A percentile compares a stretch with the other conserved stretches of the same genome.
Evolutionary conservation across 2,329 filamentous ascomycete species (phyloP).

Genomic region (Fusarium bactridioides): DNA sequence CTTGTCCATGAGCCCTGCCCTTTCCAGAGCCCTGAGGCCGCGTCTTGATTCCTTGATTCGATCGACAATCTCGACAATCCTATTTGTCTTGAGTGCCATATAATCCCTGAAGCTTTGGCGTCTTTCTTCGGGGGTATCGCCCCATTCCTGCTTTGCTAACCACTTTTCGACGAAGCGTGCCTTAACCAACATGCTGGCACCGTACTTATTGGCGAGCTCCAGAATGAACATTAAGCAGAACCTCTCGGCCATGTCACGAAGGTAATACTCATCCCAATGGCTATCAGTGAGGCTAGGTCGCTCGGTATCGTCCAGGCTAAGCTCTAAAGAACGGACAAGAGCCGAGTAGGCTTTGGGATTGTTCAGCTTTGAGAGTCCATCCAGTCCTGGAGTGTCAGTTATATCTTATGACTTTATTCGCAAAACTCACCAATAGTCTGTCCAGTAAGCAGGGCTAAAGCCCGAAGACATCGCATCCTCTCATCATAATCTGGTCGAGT

Average conservation of each 20-base stretch:
- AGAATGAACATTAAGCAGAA: constrained; percentile 65
- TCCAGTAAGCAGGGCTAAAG: constrained; percentile 62
- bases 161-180: constrained; percentile 75
- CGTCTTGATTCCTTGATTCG: constrained; percentile 57
- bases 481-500: constrained; percentile 66
- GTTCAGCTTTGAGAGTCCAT: constrained; percentile 57
- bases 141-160: constrained; percentile 78
- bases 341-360: constrained; percentile 61
- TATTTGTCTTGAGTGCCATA: constrained; percentile 58
- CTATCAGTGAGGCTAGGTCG: constrained; percentile 62
- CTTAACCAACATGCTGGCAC: constrained; percentile 64
- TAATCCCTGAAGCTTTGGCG: constrained; percentile 63
- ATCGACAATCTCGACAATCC: constrained; percentile 60
- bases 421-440: constrained; percentile 46
- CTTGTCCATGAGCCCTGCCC: constrained; percentile 56
- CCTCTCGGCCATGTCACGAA: constrained; percentile 69
- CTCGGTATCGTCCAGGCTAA: constrained; percentile 59
- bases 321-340: constrained; percentile 67
- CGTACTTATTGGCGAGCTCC: constrained; percentile 67
- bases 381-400: constrained; percentile 43
- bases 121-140: constrained; percentile 60
- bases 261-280: constrained; percentile 68
- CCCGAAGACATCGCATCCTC: constrained; percentile 64
- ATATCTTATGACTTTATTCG: not conserved
- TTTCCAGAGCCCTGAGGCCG: constrained; percentile 62